These are phyloP conservation scores for Lachnellula subtilissima DNA, from an alignment of 2,329 filamentous ascomycete species.

Conservation along the genomic window DNA sequence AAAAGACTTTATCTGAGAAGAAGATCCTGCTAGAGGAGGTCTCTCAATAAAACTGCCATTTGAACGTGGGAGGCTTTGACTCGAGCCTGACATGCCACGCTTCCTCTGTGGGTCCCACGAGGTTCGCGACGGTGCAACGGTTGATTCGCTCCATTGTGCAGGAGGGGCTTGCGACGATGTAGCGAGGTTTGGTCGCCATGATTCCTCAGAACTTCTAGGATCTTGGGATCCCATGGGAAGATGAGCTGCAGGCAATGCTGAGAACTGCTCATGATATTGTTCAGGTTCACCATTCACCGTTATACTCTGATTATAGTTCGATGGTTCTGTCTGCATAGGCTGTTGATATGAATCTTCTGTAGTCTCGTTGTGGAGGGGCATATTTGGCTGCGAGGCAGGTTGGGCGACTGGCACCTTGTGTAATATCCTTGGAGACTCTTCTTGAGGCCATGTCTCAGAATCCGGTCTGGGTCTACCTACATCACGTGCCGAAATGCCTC, in stretches of 20 bases:
- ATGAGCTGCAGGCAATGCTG: neutral
- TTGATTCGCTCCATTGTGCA: slow-evolving; percentile 7
- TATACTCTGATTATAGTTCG: too few relatives aligned
- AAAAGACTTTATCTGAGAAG: slow-evolving; percentile 18
- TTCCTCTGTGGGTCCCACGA: slow-evolving; percentile 13
- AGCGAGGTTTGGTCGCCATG: slow-evolving; percentile 19
- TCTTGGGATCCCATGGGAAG: neutral
- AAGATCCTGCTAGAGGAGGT: slow-evolving; percentile 3
- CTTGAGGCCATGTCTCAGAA: neutral
- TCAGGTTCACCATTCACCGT: too few relatives aligned
- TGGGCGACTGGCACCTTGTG: neutral
- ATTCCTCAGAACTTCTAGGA: slow-evolving; percentile 19
- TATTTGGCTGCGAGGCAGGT: neutral
- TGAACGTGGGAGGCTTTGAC: slow-evolving; percentile 2
- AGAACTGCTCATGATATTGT: neutral
- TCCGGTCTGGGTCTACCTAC: neutral
- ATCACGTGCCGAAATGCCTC: neutral
- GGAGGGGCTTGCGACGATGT: slow-evolving; percentile 5
- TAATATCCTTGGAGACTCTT: neutral
- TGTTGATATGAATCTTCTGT: too few relatives aligned
- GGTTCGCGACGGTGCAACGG: slow-evolving; percentile 8
- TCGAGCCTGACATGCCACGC: slow-evolving; percentile 14
- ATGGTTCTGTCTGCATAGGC: too few relatives aligned
- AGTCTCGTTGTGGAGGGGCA: too few relatives aligned
- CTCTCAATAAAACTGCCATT: slow-evolving; percentile 2